Evolutionary conservation across 371 early-diverging fungal species (phyloP), one percentile per base, ranked within the genome.

Genomic region (Zopfochytrium polystomum): DNA sequence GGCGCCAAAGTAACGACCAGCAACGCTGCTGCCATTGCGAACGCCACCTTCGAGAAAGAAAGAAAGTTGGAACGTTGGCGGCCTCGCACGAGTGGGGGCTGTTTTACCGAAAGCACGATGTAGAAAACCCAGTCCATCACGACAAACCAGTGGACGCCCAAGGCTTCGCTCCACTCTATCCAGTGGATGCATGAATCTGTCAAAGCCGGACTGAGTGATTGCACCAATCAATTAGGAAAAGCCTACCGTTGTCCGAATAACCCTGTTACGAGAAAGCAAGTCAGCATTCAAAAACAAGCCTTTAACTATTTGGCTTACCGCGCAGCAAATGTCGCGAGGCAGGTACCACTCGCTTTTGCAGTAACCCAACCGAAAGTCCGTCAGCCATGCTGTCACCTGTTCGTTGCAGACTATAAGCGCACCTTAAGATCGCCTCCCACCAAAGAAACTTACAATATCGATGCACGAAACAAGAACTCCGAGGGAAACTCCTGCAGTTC

Each of bases 261-360:
- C 9, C 15, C 9, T n/a, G 31, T 27, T 11, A 52, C 22, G 3
- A 31, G 18, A 20, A 32, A n/a, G 31, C 18, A 52, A 52, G 15
- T 32, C 13, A 22, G 32, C 53, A 52, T 13, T 7, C 25, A 52
- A 18, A 23, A 23, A 13, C n/a, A 58, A 58, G 22, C 44, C 44
- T 15, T 0, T n/a, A 57, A 27, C 11, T 23, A 6, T 11, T 9
- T 26, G 44, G 15, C n/a, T n/a, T 51, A 48, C 59, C 23, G 64
- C 68, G 62, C 79, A 78, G 65, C 79, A 79, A 26, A 77, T 73
- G 35, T 55, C 63, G 34, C 68, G 67, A 45, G 67, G 62, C 13
- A 79, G 58, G 46, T 76, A 75, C 77, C 77, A 79, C 31, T 79
- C 75, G 30, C 57, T 58, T 30, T 34, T 42, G 61, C 79, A 79